phyloP scores from a whole-genome alignment of 73 alveolate genomes.

The Tetrahymena thermophila region DNA sequence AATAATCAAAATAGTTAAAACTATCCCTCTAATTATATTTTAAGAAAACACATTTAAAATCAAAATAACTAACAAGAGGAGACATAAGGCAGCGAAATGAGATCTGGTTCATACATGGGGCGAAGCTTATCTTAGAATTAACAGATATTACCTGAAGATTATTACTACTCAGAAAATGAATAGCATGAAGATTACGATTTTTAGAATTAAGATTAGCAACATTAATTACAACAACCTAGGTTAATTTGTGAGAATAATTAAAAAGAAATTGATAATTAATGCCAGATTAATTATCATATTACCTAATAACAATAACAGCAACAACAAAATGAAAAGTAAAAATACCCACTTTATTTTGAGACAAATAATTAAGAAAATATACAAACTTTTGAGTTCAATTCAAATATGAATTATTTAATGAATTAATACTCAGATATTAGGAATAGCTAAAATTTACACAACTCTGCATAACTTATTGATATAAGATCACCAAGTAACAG shows the following conservation, averaged over 20 bases:
- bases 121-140: background rate
- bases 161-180: background rate
- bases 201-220: background rate
- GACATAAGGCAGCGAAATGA: background rate
- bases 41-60: background rate
- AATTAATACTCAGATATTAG: background rate
- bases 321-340: background rate
- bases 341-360: background rate
- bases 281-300: background rate
- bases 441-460: background rate
- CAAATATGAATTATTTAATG: background rate
- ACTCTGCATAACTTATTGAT: background rate
- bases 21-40: background rate
- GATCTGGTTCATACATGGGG: background rate
- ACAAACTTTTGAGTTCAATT: background rate
- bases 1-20: background rate
- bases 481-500: background rate
- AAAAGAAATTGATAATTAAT: background rate
- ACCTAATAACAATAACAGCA: background rate
- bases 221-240: background rate
- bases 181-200: background rate
- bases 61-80: background rate
- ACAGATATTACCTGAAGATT: background rate
- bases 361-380: background rate
- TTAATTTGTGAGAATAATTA: too few relatives aligned